phyloP scores from a whole-genome alignment of 106 monocot genomes.

The Allium sativum region DNA sequence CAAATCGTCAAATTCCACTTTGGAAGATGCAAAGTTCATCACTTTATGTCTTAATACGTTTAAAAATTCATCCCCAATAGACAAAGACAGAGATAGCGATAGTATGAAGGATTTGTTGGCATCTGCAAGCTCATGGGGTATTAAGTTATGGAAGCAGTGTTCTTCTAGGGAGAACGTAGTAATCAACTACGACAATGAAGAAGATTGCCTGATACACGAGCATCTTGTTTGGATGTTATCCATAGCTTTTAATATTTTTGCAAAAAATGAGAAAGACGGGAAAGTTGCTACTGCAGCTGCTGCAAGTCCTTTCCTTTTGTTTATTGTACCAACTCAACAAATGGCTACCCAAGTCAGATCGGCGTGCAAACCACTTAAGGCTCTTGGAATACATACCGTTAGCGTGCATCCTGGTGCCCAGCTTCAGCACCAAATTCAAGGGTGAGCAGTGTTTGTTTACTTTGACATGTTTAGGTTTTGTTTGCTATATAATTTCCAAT shows the following conservation, averaged over 20 bases:
- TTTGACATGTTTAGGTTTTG: too few relatives aligned
- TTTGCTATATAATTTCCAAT: too few relatives aligned
- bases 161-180: constrained; percentile 37
- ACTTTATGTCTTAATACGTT: constrained; percentile 64
- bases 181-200: constrained; percentile 5
- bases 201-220: constrained; percentile 41
- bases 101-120: constrained; percentile 3
- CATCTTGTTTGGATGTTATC: constrained; percentile 84
- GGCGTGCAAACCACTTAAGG: constrained; percentile 72
- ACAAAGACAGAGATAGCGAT: constrained; percentile 4
- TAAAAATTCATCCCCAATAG: constrained; percentile 32
- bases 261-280: constrained; percentile 70
- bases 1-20: not conserved
- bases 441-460: constrained; percentile 24
- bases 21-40: constrained; percentile 58
- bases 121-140: constrained; percentile 47
- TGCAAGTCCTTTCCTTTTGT: constrained; percentile 56
- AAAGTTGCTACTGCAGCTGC: constrained; percentile 15
- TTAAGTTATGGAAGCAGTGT: constrained; percentile 48
- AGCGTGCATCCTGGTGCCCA: constrained; percentile 79
- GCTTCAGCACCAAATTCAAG: constrained; percentile 60
- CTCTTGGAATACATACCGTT: constrained; percentile 75
- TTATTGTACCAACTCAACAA: constrained; percentile 59
- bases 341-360: constrained; percentile 67
- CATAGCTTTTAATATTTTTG: constrained; percentile 43